A percentile compares a stretch with the other conserved stretches of the same genome.
phyloP scores from a whole-genome alignment of 2,329 filamentous ascomycete species.

The Colletotrichum musicola region DNA sequence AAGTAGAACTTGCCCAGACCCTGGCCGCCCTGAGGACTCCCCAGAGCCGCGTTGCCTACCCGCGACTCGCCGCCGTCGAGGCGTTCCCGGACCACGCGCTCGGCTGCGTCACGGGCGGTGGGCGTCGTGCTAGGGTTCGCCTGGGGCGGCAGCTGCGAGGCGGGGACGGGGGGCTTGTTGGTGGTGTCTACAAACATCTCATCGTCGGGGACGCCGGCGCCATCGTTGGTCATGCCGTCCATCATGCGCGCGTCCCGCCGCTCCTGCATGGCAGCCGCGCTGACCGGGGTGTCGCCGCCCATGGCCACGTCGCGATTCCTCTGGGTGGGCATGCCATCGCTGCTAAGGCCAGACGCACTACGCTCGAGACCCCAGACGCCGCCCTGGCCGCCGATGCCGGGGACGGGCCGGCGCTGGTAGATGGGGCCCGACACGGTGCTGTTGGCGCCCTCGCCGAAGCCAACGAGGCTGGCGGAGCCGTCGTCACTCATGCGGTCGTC shows the following conservation, averaged over 20 bases:
- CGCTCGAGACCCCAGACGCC: constrained; percentile 61
- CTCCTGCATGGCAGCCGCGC: constrained; percentile 62
- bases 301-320: constrained; percentile 50
- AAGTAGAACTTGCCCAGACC: constrained; percentile 71
- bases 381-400: constrained; percentile 47
- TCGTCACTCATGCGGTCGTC: constrained; percentile 88
- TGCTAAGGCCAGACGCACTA: constrained; percentile 62
- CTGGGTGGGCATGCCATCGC: constrained; percentile 54
- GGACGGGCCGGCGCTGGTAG: constrained; percentile 66
- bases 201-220: constrained; percentile 60
- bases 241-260: constrained; percentile 73
- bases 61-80: constrained; percentile 64
- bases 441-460: constrained; percentile 91
- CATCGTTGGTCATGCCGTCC: constrained; percentile 74
- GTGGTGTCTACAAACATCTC: constrained; percentile 75
- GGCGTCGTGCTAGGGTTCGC: constrained; percentile 42
- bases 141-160: constrained; percentile 46
- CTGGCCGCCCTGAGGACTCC: constrained; percentile 59
- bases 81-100: constrained; percentile 73
- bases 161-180: constrained; percentile 67
- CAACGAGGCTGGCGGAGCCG: constrained; percentile 84
- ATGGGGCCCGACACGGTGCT: constrained; percentile 86
- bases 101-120: constrained; percentile 66
- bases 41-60: constrained; percentile 53
- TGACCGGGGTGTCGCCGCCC: constrained; percentile 58